Base-by-base conservation (phyloP, 768 basidiomycete genomes). In the Naganishia antarctica region DNA sequence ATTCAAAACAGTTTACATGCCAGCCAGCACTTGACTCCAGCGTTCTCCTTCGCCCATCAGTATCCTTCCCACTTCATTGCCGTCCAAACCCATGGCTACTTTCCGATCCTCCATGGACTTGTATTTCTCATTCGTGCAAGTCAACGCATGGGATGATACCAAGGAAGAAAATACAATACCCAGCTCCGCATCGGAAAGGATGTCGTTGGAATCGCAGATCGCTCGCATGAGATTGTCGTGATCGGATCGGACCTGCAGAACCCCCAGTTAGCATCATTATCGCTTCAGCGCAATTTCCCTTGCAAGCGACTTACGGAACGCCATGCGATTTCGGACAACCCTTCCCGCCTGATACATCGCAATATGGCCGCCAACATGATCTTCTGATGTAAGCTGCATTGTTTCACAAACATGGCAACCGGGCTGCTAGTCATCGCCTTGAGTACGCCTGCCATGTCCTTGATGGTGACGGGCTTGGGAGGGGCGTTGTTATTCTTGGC, bases 361-460 rank as follows among this genome's bases (percentile, higher is more conserved):
- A 93, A 79, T 40, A 94, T 75, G 0, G 91, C 85, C 16, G 87
- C 87, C 18, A 97, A 81, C 86, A 96, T 87, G 49, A 93, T 82
- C 43, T 87, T 84, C 74, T 96, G 91, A 72, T 94, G 90, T 67
- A 91, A 82, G 77, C 88, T 88, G 70, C 90, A 87, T 37, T 88
- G 86, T 48, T 83, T 83, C 26, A 97, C 78, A 72, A 87, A 96
- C 15, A 86, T 86, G 4, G 90, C 88, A 0, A 87, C 90, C 1
- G 92, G 92, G 69, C 88, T 92, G 69, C 89, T 90, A 71, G 93
- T 91, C 87, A 94, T 88, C 43, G 83, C 84, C 69, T 84, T 84
- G 60, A 91, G 85, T 9, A 94, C 90, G 53, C 85, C 83, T 70
- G 82, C 84, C 69, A 94, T 85, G 62, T 94, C 89, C 21, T 82